Base-by-base conservation (phyloP, 345 rosid species). In the Anacardium occidentale region DNA sequence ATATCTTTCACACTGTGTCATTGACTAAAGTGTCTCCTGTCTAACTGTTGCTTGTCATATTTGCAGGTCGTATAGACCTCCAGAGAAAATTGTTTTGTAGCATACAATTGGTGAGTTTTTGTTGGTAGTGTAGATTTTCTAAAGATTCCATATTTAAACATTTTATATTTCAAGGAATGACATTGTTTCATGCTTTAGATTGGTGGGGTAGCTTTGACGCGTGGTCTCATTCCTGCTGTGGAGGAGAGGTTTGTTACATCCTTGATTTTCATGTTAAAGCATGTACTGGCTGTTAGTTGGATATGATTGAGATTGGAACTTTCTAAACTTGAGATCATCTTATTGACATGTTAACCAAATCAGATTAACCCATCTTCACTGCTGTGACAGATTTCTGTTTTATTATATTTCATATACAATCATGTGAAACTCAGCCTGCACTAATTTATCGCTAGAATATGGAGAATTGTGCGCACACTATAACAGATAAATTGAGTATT, bases 151-250 rank as follows among this genome's bases (percentile, higher is more conserved):
- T 52, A 14, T 64, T n/a, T 73, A 44, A 45, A 64, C 58, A 7
- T 70, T 74, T 32, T 26, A 47, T 10, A 7, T 26, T 50, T 52
- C 58, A 14, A 57, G 52, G 68, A 71, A 47, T 83, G 75, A 81
- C 74, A 26, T 65, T 10, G 22, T 78, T 67, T 73, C 71, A 51
- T 81, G 77, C 74, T 69, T 76, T 78, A 92, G 98, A 76, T 95
- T 66, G 98, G 99, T 79, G 98, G 97, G 77, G 97, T 89, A 77
- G 99, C 92, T 76, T 88, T 83, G 83, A 90, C 93, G 14, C 76
- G 77, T 69, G 98, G 98, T 66, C 86, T 94, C 45, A 76, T 82
- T 81, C 70, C 92, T 52, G 88, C 87, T 2, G 85, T 85, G 75
- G 97, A 94, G 78, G 99, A 94, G 75, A 94, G 98, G 99, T 94